A percentile compares a stretch with the other conserved stretches of the same genome.
phyloP scores from a whole-genome alignment of 208 protist species.

The Herpetomonas muscarum region DNA sequence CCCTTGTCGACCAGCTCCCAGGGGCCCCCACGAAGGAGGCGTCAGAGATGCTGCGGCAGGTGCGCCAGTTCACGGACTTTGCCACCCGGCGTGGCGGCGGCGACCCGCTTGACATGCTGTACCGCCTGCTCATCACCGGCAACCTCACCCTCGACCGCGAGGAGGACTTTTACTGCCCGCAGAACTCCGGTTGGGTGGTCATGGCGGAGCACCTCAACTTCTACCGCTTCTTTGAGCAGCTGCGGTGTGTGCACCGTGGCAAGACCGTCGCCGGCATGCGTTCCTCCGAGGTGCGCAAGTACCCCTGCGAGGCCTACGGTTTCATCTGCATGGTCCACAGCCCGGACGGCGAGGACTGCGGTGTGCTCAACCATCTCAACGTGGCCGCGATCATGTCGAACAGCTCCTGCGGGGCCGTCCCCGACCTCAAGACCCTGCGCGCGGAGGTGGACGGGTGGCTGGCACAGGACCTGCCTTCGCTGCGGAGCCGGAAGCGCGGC shows the following conservation, averaged over 20 bases:
- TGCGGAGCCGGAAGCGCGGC: constrained; percentile 27
- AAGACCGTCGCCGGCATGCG: constrained; percentile 98
- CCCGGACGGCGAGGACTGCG: constrained; percentile 99
- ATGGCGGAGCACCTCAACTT: constrained; percentile 99
- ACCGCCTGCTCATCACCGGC: constrained; percentile 77
- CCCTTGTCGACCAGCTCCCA: constrained; percentile 26
- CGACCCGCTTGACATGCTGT: constrained; percentile 52
- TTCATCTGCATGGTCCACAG: constrained; percentile 99
- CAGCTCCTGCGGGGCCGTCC: neutral
- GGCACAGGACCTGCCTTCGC: constrained; percentile 29
- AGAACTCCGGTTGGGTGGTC: constrained; percentile 95
- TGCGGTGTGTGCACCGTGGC: constrained; percentile 98
- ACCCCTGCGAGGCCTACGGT: constrained; percentile 98
- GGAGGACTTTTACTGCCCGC: constrained; percentile 85
- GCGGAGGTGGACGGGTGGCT: constrained; percentile 38
- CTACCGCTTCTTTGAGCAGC: constrained; percentile 98
- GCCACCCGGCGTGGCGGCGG: constrained; percentile 23
- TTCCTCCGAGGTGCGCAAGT: constrained; percentile 97
- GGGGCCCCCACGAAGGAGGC: constrained; percentile 17
- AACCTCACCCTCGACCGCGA: constrained; percentile 83
- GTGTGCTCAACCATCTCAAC: constrained; percentile 99
- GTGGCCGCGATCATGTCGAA: constrained; percentile 75
- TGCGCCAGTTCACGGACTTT: constrained; percentile 57
- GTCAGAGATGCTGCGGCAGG: constrained; percentile 38
- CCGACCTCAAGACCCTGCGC: constrained; percentile 13